phyloP scores from a whole-genome alignment of 2,329 filamentous ascomycete genomes.

The Talaromyces pinophilus region DNA sequence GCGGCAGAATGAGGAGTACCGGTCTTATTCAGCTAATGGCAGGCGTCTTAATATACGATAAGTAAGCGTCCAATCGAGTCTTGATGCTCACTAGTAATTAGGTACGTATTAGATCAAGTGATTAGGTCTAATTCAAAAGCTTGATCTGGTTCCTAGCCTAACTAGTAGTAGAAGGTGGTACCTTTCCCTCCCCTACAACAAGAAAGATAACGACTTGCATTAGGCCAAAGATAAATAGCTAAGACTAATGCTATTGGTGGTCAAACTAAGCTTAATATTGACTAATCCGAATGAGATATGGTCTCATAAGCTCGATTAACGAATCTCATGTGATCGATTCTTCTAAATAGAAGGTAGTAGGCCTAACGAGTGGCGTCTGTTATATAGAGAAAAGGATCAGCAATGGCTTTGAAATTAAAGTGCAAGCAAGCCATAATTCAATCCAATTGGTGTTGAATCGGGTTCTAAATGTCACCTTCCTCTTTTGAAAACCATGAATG shows the following conservation, averaged over 20 bases:
- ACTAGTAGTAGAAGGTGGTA: conserved; percentile 16
- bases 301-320: not conserved
- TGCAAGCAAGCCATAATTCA: not conserved
- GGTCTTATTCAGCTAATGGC: not conserved
- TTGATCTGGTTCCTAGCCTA: not conserved
- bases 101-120: not conserved
- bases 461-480: conserved; percentile 15
- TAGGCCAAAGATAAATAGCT: not conserved
- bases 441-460: conserved; percentile 1
- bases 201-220: conserved; percentile 9
- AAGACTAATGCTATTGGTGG: not conserved
- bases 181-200: not conserved
- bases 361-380: not conserved
- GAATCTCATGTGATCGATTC: conserved; percentile 3
- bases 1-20: not conserved
- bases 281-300: conserved; percentile 8
- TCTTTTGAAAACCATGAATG: not conserved
- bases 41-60: not conserved
- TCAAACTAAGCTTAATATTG: conserved; percentile 7
- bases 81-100: not conserved
- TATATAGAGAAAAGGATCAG: not conserved
- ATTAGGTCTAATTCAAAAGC: not conserved
- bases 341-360: conserved; percentile 16
- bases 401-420: not conserved
- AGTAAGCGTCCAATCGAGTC: not conserved